Conservation (phyloP, 352 stramenopile species). For the Pythium periplocum region DNA sequence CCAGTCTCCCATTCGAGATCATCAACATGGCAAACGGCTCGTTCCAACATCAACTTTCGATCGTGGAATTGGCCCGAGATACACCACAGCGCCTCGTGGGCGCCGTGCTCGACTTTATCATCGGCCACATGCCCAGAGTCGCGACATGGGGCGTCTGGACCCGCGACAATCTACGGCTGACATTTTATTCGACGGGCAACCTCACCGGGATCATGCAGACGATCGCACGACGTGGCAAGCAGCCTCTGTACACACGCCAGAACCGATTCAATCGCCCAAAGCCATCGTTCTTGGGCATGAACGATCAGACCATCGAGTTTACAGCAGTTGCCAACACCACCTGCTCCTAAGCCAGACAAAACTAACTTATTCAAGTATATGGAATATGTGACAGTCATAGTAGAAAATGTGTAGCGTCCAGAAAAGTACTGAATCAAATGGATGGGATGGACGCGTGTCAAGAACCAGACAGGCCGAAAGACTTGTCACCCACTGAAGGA, state of each 20-base stretch:
- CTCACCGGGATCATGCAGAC: conserved; percentile 21
- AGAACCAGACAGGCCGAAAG: no score
- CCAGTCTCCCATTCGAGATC: conserved; percentile 23
- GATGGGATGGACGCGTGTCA: no score
- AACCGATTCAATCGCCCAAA: conserved; percentile 19
- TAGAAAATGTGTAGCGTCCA: no score
- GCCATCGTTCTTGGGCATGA: neutral
- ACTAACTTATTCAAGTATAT: no score
- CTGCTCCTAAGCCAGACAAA: no score
- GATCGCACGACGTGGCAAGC: conserved; percentile 9
- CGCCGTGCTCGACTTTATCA: conserved; percentile 23
- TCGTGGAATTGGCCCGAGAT: conserved; percentile 25
- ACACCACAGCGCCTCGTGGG: conserved; percentile 17
- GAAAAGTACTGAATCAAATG: no score
- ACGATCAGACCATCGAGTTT: no score
- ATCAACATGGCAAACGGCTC: conserved; percentile 22
- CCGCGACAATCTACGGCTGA: conserved; percentile 12
- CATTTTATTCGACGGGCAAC: conserved; percentile 30
- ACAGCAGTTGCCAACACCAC: no score
- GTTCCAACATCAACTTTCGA: conserved; percentile 20
- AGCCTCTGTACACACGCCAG: conserved; percentile 18
- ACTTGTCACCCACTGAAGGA: no score
- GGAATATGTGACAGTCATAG: no score
- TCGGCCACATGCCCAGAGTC: conserved; percentile 19
- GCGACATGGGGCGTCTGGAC: conserved; percentile 10